These are phyloP conservation scores for Macroventuria anomochaeta DNA, from an alignment of 2,329 filamentous ascomycete species.

Conservation along the genomic window DNA sequence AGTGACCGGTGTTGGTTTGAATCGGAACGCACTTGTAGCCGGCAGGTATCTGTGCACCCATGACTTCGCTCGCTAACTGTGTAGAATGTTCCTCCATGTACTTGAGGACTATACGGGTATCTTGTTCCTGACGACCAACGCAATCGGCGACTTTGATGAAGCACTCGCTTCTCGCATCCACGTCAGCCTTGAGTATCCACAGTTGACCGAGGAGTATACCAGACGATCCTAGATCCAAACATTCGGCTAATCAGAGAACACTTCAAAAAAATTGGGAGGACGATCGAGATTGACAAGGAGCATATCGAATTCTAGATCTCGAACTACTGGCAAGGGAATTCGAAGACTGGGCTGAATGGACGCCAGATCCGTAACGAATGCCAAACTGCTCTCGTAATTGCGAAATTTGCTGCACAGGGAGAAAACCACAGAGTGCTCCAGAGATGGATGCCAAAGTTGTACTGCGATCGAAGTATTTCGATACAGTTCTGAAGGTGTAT, in stretches of 20 bases:
- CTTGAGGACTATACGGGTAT: neutral
- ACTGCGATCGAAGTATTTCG: too few species aligned
- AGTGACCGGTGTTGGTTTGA: neutral
- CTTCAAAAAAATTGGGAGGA: too few species aligned
- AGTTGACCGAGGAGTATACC: too few species aligned
- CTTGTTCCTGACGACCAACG: neutral
- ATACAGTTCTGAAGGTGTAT: too few species aligned
- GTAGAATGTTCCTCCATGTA: neutral
- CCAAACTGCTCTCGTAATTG: neutral
- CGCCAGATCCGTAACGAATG: neutral
- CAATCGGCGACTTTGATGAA: neutral
- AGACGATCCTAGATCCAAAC: too few species aligned
- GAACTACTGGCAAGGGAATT: too few species aligned
- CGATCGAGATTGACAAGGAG: too few species aligned
- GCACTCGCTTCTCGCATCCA: neutral
- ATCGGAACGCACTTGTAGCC: neutral
- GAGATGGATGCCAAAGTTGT: too few species aligned
- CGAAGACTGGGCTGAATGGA: neutral
- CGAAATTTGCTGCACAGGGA: neutral
- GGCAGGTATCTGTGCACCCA: too few species aligned
- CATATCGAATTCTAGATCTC: too few species aligned
- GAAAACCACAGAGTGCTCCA: neutral
- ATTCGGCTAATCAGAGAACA: neutral
- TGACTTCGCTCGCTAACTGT: neutral
- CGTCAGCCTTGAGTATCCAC: neutral